Evolutionary conservation across 2,329 filamentous ascomycete genomes (phyloP).

Genomic region (Colletotrichum viniferum): DNA sequence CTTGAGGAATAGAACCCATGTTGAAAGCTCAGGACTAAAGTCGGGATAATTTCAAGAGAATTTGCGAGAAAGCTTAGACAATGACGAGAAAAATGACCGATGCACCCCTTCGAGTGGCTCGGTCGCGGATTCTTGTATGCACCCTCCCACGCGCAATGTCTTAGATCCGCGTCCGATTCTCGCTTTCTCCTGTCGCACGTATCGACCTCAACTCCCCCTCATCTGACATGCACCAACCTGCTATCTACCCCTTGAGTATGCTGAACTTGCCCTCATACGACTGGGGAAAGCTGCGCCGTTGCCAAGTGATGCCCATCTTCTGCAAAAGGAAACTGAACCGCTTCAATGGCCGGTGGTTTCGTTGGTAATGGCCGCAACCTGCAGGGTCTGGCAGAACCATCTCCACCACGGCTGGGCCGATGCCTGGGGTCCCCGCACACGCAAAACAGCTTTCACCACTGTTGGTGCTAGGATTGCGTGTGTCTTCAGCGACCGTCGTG

Average conservation of each 20-base stretch:
- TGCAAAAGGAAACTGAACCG: not conserved
- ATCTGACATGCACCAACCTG: not conserved
- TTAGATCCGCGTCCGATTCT: not conserved
- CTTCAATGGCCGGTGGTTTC: not conserved
- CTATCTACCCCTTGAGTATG: not conserved
- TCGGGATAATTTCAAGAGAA: not conserved
- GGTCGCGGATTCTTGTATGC: conserved; percentile 4
- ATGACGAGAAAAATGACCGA: not conserved
- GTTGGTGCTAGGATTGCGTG: not conserved
- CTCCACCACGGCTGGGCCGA: not conserved
- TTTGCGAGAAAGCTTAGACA: not conserved
- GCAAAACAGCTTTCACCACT: not conserved
- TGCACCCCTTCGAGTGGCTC: not conserved
- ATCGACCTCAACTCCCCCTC: not conserved
- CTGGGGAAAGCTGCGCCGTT: not conserved
- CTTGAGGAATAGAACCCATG: conserved; percentile 6
- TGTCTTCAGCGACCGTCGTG: not conserved
- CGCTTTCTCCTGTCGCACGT: not conserved
- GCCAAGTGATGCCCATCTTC: not conserved
- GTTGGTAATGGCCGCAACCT: not conserved
- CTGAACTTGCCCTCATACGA: not conserved
- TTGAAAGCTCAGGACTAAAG: not conserved
- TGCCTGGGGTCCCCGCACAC: not conserved
- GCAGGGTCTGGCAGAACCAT: not conserved
- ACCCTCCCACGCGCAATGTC: not conserved